Conservation (phyloP, 2,329 filamentous ascomycete genomes). For the Diaporthe ilicicola region DNA sequence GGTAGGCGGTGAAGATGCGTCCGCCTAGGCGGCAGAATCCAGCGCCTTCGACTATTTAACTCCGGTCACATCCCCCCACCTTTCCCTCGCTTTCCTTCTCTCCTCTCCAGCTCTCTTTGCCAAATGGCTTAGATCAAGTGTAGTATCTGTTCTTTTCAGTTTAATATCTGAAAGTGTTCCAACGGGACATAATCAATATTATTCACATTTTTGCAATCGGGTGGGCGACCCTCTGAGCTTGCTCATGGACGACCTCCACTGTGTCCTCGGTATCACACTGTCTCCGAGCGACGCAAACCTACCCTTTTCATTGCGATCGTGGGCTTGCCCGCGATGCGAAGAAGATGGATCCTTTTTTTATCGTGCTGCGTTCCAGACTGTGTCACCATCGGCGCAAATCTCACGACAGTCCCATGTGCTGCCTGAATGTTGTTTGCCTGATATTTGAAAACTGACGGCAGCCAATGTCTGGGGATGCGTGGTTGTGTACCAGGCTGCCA, state of each 20-base stretch:
- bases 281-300: conserved; percentile 73
- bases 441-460: neutral
- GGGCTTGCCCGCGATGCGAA: conserved; percentile 63
- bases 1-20: neutral
- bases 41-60: conserved; percentile 36
- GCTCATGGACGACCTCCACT: conserved; percentile 69
- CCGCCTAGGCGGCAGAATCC: conserved; percentile 3
- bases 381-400: neutral
- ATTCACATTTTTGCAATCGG: conserved; percentile 78
- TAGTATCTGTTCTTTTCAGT: conserved; percentile 98
- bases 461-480: neutral
- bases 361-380: neutral
- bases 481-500: too few relatives aligned
- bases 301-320: conserved; percentile 65
- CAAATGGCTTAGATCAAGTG: conserved; percentile 87
- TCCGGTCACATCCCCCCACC: conserved; percentile 6
- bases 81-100: conserved; percentile 51
- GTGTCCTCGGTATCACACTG: conserved; percentile 83
- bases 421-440: too few relatives aligned
- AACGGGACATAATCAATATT: conserved; percentile 76
- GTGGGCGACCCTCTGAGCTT: conserved; percentile 72
- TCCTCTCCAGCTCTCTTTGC: conserved; percentile 64
- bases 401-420: neutral
- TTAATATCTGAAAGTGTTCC: conserved; percentile 91
- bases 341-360: conserved; percentile 52